Base-by-base conservation (phyloP, 1,139 yeast species). In the Geotrichum aggregatum region DNA sequence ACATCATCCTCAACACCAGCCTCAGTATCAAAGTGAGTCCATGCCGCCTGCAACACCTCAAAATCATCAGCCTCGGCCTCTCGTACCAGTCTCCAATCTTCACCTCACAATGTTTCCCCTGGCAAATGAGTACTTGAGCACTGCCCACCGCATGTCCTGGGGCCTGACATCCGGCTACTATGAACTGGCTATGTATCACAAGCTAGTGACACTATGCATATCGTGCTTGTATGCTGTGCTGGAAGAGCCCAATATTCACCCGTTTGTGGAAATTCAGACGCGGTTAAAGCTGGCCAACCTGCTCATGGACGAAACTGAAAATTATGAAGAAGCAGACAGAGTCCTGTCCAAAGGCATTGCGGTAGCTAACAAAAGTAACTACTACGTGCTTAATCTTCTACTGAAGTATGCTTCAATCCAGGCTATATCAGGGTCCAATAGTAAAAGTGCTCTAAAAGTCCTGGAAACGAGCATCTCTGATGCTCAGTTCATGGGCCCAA, bases 21-120 rank as follows among this genome's bases (percentile, higher is more conserved):
- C 24, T 10, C n/a, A n/a, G n/a, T n/a, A n/a, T n/a, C n/a, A n/a
- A n/a, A n/a, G n/a, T n/a, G n/a, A n/a, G n/a, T n/a, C n/a, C n/a
- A n/a, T n/a, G n/a, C n/a, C n/a, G n/a, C n/a, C 41, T 24, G 21
- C 42, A 35, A 16, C 43, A 14, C 5, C 28, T 24, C 43, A 36
- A 8, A 11, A 14, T 16, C 49, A 24, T 10, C 33, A 13, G 24
- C 49, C 26, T 6, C 33, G 28, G 38, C 18, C 47, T 18, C 47
- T 28, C 11, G 16, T 26, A 7, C 26, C 38, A n/a, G 13, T 36
- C 22, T 47, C 54, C 16, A 39, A 36, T n/a, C 36, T 47, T 1
- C 56, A 54, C 33, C 41, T 54, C 10, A 46, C 52, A 11, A 44
- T 54, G 42, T 54, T 54, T 33, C 56, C 56, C 10, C 41, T 54